Evolutionary conservation across 495 filamentous ascomycete genomes (phyloP).

Genomic region (Beverwykella pulmonaria): DNA sequence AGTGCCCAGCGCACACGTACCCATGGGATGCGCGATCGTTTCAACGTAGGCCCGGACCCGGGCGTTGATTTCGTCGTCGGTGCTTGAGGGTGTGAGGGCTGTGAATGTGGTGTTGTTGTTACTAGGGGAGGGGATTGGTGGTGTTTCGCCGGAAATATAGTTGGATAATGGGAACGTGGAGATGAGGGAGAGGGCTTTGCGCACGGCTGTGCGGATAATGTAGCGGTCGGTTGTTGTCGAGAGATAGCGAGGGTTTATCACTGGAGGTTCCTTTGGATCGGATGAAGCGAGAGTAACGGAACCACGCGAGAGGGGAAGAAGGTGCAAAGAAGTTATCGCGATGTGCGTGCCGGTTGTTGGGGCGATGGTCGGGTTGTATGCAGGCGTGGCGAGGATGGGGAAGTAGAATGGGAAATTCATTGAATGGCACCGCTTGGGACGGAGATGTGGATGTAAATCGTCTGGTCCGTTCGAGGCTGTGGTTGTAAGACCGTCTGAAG

Average conservation of each 20-base stretch:
- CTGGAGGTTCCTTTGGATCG: conserved; percentile 57
- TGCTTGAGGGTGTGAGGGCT: conserved; percentile 1
- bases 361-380: conserved; percentile 4
- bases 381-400: neutral
- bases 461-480: neutral
- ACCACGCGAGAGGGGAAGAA: conserved; percentile 45
- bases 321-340: neutral
- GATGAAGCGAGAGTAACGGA: conserved; percentile 58
- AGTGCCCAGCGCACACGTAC: conserved; percentile 59
- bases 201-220: conserved; percentile 18
- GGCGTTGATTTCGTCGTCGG: conserved; percentile 20
- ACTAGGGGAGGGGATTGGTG: neutral
- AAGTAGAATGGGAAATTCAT: conserved; percentile 13
- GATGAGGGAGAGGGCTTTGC: neutral
- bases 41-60: neutral
- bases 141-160: conserved; percentile 11
- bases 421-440: conserved; percentile 4
- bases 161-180: neutral
- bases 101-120: neutral
- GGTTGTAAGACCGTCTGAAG: neutral
- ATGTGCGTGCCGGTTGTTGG: conserved; percentile 12
- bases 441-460: conserved; percentile 12
- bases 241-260: conserved; percentile 54
- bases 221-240: conserved; percentile 15
- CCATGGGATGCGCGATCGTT: conserved; percentile 45